Base-by-base conservation (phyloP, 2,329 filamentous ascomycete species). In the Emmonsiellopsis sp. region DNA sequence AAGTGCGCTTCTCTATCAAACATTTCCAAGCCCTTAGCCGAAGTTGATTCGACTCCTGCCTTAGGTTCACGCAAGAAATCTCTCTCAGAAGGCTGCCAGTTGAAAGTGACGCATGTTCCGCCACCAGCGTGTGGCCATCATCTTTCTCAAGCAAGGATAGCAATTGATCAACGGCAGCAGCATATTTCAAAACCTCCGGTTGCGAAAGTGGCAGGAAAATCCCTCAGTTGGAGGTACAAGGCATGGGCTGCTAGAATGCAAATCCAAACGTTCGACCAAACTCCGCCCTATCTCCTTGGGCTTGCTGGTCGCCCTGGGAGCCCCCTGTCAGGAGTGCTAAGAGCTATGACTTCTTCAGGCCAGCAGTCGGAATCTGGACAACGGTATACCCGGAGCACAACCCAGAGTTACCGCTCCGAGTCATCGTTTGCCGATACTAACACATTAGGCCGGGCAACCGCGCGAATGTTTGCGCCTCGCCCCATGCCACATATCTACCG, bases 171-270 rank as follows among this genome's bases (percentile, higher is more conserved):
- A 44, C 13, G 7, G 2, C 49, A 43, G 10, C 15, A 9, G 3
- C 15, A 34, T 43, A 34, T 15, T 40, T 15, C 2, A 30, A 43
- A 8, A 37, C 10, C n/a, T 53, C 32, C 26, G 31, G 7, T 16
- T 4, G 11, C 13, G 16, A 32, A 26, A 10, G 2, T 1, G 3
- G 8, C 20, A 7, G 42, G 31, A 32, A 52, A 45, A 43, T 42
- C 34, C 8, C 20, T 55, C 35, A 56, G 60, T 10, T 61, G 62
- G 15, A 70, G 59, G 48, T 68, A 69, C 52, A 63, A 65, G 51
- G 56, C 59, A 31, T 73, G 69, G 70, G 68, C 67, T 26, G 64
- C 70, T 30, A 59, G 61, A 26, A 69, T 73, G 67, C 65, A 70
- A 53, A 44, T 70, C 6, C 62, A 65, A 15, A 55, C 62, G 11